Base-by-base conservation (phyloP, 352 stramenopile species). In the Pythium diclinum region DNA sequence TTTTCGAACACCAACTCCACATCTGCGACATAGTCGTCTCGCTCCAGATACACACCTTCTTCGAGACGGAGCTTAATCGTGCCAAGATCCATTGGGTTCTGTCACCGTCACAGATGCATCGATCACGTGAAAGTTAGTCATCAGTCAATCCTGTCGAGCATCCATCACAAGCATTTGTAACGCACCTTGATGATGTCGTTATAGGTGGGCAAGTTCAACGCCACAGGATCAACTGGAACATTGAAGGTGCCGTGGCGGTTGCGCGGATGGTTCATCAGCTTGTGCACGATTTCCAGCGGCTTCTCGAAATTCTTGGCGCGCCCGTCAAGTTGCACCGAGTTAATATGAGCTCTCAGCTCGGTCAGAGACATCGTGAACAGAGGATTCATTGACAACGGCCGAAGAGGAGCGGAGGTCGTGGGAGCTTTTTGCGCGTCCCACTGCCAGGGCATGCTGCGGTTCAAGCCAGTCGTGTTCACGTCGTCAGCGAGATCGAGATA, bases 1-100 rank as follows among this genome's bases (percentile, higher is more conserved):
- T 97, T 97, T n/a, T 89, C 67, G 76, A 97, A 97, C 57, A 96
- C 87, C 25, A 96, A 73, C 9, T 83, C 79, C 32, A 97, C 81
- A 67, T 97, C 87, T 5, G 67, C 68, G 17, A 75, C 69, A 61
- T 97, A 94, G 59, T 87, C 87, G 19, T 93, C 72, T 6, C 97
- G 78, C 21, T 86, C 82, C 34, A 96, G 75, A 71, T 98, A 98
- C 17, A 76, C 47, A 5, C 83, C 89, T 56, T 75, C 68, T n/a
- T 88, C 76, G 1, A 98, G 75, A 46, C 91, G 89, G 11, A 76
- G 69, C 28, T 87, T 90, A 21, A 98, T 75, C 0, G 93, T 98
- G 3, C 85, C 83, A 3, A 98, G 68, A 68, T 98, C 95, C 90
- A 98, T 98, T 6, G 92, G 91, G 46, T 83, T 71, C 77, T 86